Evolutionary conservation across 441 rosid species (phyloP).

Genomic region (Jatropha podagrica): DNA sequence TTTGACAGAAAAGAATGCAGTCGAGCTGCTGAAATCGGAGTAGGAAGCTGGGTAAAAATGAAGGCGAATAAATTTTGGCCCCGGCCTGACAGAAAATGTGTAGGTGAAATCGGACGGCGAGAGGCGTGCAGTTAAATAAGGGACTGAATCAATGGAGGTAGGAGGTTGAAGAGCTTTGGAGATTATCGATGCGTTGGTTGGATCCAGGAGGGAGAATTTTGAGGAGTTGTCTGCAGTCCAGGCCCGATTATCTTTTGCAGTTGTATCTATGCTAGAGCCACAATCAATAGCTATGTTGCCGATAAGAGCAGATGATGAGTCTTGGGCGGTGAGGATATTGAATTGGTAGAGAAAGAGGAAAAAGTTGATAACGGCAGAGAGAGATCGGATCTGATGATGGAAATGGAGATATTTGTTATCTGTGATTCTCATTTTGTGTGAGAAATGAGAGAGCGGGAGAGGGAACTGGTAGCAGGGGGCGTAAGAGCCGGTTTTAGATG

Average conservation of each 20-base stretch:
- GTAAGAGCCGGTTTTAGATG: too few relatives aligned
- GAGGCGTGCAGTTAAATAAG: conserved; percentile 20
- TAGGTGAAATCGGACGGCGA: conserved; percentile 32
- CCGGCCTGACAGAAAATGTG: conserved; percentile 24
- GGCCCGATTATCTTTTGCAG: not conserved
- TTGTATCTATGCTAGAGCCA: not conserved
- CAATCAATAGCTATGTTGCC: not conserved
- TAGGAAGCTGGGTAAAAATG: conserved; percentile 18
- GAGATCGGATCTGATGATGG: not conserved
- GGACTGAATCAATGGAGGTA: not conserved
- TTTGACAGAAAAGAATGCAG: conserved; percentile 38
- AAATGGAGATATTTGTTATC: not conserved
- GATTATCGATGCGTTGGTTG: not conserved
- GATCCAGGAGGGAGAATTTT: not conserved
- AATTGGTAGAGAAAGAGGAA: not conserved
- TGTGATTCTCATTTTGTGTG: not conserved
- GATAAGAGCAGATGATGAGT: not conserved
- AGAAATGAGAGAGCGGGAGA: not conserved
- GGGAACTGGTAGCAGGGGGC: too few relatives aligned
- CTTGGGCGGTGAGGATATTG: not conserved
- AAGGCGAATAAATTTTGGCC: conserved; percentile 33
- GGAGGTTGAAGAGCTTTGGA: not conserved
- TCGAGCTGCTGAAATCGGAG: not conserved
- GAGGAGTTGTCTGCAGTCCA: not conserved
- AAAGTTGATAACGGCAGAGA: not conserved